Evolutionary conservation across 768 basidiomycete genomes (phyloP), one percentile per base, ranked within the genome.

Genomic region (Agaricus sinodeliciosus): DNA sequence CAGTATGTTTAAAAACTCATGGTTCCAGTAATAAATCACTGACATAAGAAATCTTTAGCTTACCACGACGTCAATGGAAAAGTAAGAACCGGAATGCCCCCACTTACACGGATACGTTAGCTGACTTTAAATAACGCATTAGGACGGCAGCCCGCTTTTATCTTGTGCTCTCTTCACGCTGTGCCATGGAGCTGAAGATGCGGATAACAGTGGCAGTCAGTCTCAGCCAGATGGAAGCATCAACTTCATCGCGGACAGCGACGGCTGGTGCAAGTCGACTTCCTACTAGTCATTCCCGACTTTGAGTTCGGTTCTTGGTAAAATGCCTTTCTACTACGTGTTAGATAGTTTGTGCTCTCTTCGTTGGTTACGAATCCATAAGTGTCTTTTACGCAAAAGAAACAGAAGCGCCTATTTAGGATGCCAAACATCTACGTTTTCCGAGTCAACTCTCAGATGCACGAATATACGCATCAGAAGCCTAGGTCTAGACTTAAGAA

Each of bases 41-140:
- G 9, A 46, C 25, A 31, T 31, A 7, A n/a, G 28, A 28, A 46
- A 48, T 34, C 44, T 27, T 31, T 41, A 75, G 75, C 63, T 34
- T 77, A 75, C 55, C 68, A 74, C 58, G 75, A 77, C 56, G 72
- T 74, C 55, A 72, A 75, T 58, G 75, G 70, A 48, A 75, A 75
- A 65, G 72, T 70, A 48, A 39, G 28, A 4, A 42, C n/a, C 37
- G 18, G 25, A 45, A 11, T 7, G 3, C 2, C 8, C 27, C 5
- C 47, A 43, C 43, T 7, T 45, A 12, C 16, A 18, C 16, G 9
- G 49, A 16, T 37, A 5, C 50, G 36, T 47, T 42, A 36, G 41
- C 34, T 43, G 42, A 55, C 55, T 43, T 54, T 42, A 19, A 27
- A 44, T 22, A 22, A 22, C 22, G 22, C 44, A 41, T 9, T 48